Evolutionary conservation across 352 stramenopile species (phyloP).

Genomic region (Pythium monospermum): DNA sequence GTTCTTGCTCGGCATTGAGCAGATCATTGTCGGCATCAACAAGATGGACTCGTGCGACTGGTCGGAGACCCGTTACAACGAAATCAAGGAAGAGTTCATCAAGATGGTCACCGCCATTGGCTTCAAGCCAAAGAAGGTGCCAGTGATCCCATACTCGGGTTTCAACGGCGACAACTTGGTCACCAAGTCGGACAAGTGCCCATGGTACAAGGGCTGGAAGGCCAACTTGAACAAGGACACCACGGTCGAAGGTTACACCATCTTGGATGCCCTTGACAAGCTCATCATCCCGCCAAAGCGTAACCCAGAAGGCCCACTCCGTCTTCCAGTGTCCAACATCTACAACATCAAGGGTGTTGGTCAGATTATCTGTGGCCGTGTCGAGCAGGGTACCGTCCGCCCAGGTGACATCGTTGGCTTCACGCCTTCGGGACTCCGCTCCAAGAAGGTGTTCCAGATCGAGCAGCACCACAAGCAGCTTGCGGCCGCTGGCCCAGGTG

Average conservation of each 20-base stretch:
- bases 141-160: slow-evolving; percentile 70
- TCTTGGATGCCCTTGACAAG: slow-evolving; percentile 68
- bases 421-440: slow-evolving; percentile 43
- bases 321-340: slow-evolving; percentile 73
- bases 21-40: slow-evolving; percentile 81
- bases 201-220: slow-evolving; percentile 77
- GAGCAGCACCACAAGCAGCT: slow-evolving; percentile 80
- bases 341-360: slow-evolving; percentile 86
- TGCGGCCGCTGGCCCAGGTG: slow-evolving; percentile 48
- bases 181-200: slow-evolving; percentile 55
- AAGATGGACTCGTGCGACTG: slow-evolving; percentile 81
- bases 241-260: slow-evolving; percentile 33
- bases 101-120: slow-evolving; percentile 78
- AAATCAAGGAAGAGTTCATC: slow-evolving; percentile 78
- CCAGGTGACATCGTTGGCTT: slow-evolving; percentile 69
- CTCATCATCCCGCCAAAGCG: slow-evolving; percentile 63
- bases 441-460: slow-evolving; percentile 75
- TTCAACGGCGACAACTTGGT: slow-evolving; percentile 81
- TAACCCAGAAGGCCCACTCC: slow-evolving; percentile 43
- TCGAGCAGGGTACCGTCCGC: slow-evolving; percentile 61
- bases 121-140: slow-evolving; percentile 73
- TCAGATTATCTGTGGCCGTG: slow-evolving; percentile 66
- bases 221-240: slow-evolving; percentile 46
- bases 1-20: slow-evolving; percentile 62
- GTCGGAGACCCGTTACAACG: slow-evolving; percentile 65